These are phyloP conservation scores for Penicillium paneum DNA, from an alignment of 2,329 filamentous ascomycete genomes.

Conservation along the genomic window DNA sequence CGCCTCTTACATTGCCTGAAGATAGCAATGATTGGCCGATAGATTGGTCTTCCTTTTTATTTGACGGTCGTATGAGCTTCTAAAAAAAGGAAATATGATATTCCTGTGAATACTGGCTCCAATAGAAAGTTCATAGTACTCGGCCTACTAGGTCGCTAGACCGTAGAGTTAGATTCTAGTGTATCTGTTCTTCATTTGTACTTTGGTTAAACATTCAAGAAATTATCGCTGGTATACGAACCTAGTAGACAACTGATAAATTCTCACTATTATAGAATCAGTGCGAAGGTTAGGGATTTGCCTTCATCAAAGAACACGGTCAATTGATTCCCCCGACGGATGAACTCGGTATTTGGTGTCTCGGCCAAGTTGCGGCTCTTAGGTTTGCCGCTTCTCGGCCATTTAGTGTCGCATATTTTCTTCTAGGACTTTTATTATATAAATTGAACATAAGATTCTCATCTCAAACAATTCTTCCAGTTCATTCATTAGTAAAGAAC, in stretches of 20 bases:
- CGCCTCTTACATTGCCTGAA: neutral
- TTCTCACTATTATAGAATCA: too few species aligned
- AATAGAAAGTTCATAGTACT: neutral
- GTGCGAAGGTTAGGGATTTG: too few species aligned
- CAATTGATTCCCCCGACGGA: neutral
- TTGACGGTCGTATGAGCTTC: neutral
- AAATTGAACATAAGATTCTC: neutral
- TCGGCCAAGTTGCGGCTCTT: neutral
- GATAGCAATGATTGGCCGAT: conserved; percentile 4
- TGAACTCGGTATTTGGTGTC: neutral
- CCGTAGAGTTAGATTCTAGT: neutral
- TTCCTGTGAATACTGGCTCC: neutral
- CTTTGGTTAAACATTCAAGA: too few species aligned
- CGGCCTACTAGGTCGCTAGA: neutral
- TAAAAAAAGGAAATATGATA: neutral
- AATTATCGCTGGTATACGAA: too few species aligned
- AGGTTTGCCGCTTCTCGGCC: neutral
- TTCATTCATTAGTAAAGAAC: neutral
- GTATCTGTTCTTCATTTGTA: neutral
- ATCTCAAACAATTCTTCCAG: too few species aligned
- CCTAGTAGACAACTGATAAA: too few species aligned
- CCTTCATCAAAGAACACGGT: neutral
- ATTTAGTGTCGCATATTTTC: neutral
- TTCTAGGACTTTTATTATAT: too few species aligned
- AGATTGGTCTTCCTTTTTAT: conserved; percentile 4